phyloP scores from a whole-genome alignment of 139 green algal species.

The Coelastrella sp. region DNA sequence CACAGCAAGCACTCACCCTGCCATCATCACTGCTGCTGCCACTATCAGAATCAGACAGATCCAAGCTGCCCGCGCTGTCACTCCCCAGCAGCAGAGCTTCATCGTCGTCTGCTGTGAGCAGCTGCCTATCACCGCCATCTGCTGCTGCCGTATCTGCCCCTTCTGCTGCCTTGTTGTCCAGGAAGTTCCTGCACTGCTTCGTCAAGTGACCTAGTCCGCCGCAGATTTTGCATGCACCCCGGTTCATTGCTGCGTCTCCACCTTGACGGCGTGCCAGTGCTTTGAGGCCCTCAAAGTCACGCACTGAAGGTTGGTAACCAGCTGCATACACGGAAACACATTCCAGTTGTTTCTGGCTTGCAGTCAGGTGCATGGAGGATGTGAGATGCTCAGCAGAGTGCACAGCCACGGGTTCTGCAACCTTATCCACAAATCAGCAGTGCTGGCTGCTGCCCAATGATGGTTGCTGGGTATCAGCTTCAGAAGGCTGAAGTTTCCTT shows the following conservation, averaged over 20 bases:
- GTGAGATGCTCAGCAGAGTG: too few relatives aligned
- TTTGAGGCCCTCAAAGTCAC: constrained; percentile 78
- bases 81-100: constrained; percentile 29
- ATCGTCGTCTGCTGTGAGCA: constrained; percentile 44
- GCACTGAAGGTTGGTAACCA: constrained; percentile 79
- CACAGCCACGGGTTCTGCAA: too few relatives aligned
- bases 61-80: constrained; percentile 42
- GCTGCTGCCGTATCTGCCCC: constrained; percentile 20
- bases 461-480: too few relatives aligned
- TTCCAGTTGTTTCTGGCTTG: too few relatives aligned
- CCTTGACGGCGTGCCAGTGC: constrained; percentile 77
- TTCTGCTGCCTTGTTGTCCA: constrained; percentile 26
- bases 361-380: too few relatives aligned
- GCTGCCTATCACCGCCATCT: neutral
- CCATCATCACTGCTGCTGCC: constrained; percentile 25
- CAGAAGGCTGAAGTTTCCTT: too few relatives aligned
- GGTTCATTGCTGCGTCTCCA: constrained; percentile 57
- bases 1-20: neutral
- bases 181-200: constrained; percentile 81
- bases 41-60: constrained; percentile 34
- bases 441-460: too few relatives aligned
- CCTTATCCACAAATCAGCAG: too few relatives aligned
- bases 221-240: constrained; percentile 87
- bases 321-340: constrained; percentile 28
- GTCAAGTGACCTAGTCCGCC: constrained; percentile 89